Base-by-base conservation (phyloP, 208 protist genomes). In the Leishmania martiniquensis region DNA sequence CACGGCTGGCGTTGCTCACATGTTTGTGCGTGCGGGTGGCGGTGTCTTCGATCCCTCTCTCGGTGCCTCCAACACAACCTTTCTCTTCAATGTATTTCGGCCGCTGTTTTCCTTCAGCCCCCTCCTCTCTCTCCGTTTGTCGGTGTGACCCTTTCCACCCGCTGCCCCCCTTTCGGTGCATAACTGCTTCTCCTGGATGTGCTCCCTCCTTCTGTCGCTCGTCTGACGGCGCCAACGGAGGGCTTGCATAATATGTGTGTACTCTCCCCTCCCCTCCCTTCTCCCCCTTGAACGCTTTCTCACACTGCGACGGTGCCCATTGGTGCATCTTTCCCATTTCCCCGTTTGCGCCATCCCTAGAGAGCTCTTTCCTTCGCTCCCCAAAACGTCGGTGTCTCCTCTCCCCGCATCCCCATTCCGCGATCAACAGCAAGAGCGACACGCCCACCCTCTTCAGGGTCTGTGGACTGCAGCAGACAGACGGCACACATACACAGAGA, bases 401-500 rank as follows among this genome's bases (percentile, higher is more conserved):
- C 10, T n/a, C 32, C 42, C n/a, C 63, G 29, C 63, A 10, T 6
- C 29, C 20, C 22, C 9, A 7, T 68, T 49, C 1, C 22, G 32
- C 39, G 42, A 0, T 9, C 45, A 55, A 12, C 45, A 42, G 47
- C 44, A 13, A 34, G 15, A 25, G 34, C 67, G 34, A 29, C 67
- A 72, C 45, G 15, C 7, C n/a, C 47, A 39, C 67, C 20, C 29
- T 42, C 22, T 47, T 68, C 39, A 68, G 39, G 29, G 63, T 1
- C 25, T 25, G 32, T 34, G 12, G 34, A 42, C 60, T 17, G 13
- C 63, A 68, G 63, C 45, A 75, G 51, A n/a, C 45, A 75, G 42
- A n/a, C n/a, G n/a, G 45, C 5, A 71, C 75, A 66, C 75, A 72
- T 45, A 29, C 63, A 72, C 75, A 51, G 25, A 9, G 32, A n/a